These are phyloP conservation scores for Sarocladiaceae sp. DNA, from an alignment of 2,329 filamentous ascomycete genomes.

Conservation along the genomic window DNA sequence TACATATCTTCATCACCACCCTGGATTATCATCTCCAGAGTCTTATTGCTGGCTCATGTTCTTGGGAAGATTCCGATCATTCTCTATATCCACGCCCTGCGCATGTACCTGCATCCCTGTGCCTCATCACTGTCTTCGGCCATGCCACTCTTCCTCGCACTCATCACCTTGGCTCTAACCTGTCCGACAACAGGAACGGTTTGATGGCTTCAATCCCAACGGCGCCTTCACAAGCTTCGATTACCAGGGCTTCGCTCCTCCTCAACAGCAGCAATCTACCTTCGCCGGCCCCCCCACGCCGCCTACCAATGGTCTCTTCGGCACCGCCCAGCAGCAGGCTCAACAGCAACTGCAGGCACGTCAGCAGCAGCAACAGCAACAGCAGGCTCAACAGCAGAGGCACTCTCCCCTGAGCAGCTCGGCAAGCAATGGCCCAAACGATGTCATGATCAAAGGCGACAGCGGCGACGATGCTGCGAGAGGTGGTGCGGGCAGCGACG, in stretches of 20 bases:
- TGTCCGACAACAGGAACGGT: constrained; percentile 36
- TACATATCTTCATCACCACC: constrained; percentile 18
- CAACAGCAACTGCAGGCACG: constrained; percentile 16
- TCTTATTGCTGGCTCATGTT: too few relatives aligned
- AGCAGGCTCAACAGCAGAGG: constrained; percentile 19
- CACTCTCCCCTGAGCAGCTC: constrained; percentile 14
- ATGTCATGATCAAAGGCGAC: constrained; percentile 28
- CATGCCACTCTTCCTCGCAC: too few relatives aligned
- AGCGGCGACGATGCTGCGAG: constrained; percentile 16
- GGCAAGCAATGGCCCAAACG: constrained; percentile 15
- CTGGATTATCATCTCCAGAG: not conserved
- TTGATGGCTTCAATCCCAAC: constrained; percentile 28
- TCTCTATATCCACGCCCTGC: too few relatives aligned
- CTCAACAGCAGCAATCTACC: constrained; percentile 20
- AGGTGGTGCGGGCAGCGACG: constrained; percentile 38
- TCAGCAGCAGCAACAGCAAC: constrained; percentile 19
- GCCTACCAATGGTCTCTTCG: constrained; percentile 33
- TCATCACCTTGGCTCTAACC: not conserved
- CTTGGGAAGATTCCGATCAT: too few relatives aligned
- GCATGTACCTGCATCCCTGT: too few relatives aligned
- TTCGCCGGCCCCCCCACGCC: constrained; percentile 46
- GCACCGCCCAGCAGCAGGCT: constrained; percentile 17
- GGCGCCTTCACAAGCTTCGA: constrained; percentile 38
- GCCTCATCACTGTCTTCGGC: too few relatives aligned
- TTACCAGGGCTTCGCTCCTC: constrained; percentile 33